A percentile compares a stretch with the other conserved stretches of the same genome.
Evolutionary conservation across 495 filamentous ascomycete genomes (phyloP).

Genomic region (Beverwykella pulmonaria): DNA sequence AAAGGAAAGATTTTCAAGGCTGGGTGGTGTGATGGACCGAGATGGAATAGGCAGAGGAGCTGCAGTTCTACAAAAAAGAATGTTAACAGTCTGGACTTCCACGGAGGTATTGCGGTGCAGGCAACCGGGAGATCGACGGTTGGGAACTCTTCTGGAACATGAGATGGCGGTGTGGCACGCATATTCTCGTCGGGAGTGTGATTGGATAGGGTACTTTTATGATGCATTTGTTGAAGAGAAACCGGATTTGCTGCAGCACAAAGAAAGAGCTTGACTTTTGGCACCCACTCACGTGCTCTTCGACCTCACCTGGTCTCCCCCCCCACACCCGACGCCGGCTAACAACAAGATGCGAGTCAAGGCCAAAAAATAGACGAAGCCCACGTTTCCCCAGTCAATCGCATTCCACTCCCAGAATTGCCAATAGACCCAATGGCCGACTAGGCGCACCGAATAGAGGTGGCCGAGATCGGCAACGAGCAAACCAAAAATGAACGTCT

Average conservation of each 20-base stretch:
- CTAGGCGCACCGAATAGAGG: conserved; percentile 56
- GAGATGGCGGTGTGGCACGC: not conserved
- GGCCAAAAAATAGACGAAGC: conserved; percentile 63
- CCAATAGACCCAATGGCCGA: conserved; percentile 61
- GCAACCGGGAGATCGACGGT: too few relatives aligned
- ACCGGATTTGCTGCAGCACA: too few relatives aligned
- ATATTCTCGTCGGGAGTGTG: too few relatives aligned
- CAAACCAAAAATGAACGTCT: conserved; percentile 60
- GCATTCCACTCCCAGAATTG: conserved; percentile 61
- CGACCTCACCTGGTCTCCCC: conserved; percentile 2
- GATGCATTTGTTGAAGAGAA: too few relatives aligned
- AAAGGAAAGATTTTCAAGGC: too few relatives aligned
- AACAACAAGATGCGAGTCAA: conserved; percentile 60
- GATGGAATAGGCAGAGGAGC: too few relatives aligned
- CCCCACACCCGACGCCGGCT: conserved; percentile 54
- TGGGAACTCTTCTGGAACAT: not conserved
- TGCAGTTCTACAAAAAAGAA: too few relatives aligned
- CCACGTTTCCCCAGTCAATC: conserved; percentile 67
- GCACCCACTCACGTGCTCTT: conserved; percentile 4
- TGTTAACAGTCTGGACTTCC: too few relatives aligned
- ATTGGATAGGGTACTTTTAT: too few relatives aligned
- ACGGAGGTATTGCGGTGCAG: too few relatives aligned
- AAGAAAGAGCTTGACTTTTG: not conserved
- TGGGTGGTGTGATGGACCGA: too few relatives aligned
- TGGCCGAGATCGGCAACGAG: conserved; percentile 71